Percentiles rank a stretch among this genome's conserved stretches.
Conservation (phyloP, 306 rosid species). For the Trichosanthes cucumerina region DNA sequence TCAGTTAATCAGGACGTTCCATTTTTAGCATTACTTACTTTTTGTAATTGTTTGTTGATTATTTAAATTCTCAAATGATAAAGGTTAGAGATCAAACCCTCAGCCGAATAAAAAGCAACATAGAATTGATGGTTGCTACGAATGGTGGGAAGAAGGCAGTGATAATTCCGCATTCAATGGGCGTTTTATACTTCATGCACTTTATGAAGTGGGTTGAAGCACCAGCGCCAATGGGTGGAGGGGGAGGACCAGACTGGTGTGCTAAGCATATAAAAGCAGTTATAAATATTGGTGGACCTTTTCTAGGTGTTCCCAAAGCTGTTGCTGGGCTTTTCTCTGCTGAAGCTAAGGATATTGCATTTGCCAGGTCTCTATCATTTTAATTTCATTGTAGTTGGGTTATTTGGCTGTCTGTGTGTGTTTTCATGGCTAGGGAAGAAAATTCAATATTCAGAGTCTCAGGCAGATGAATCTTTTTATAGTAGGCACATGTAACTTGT, state of each 20-base stretch:
- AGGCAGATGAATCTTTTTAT: background rate
- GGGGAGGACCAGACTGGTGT: constrained; percentile 41
- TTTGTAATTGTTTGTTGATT: background rate
- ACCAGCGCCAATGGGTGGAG: constrained; percentile 65
- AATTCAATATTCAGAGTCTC: background rate
- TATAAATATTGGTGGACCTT: constrained; percentile 47
- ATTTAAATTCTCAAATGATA: background rate
- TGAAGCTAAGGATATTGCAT: constrained; percentile 74
- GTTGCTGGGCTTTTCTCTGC: constrained; percentile 80
- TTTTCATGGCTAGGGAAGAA: background rate
- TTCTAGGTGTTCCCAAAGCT: constrained; percentile 84
- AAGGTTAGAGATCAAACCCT: constrained; percentile 74
- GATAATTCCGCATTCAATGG: constrained; percentile 40
- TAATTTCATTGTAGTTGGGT: background rate
- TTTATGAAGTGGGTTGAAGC: constrained; percentile 92
- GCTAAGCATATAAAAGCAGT: constrained; percentile 35
- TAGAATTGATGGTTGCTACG: constrained; percentile 32
- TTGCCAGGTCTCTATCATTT: constrained; percentile 40
- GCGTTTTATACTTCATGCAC: constrained; percentile 35
- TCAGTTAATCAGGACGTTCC: background rate
- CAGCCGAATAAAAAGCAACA: constrained; percentile 76
- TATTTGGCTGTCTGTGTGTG: background rate
- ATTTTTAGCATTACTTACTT: background rate
- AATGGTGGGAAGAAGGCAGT: constrained; percentile 32
- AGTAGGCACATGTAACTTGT: background rate